Conservation (phyloP, 768 basidiomycete species). For the Hericium coralloides region DNA sequence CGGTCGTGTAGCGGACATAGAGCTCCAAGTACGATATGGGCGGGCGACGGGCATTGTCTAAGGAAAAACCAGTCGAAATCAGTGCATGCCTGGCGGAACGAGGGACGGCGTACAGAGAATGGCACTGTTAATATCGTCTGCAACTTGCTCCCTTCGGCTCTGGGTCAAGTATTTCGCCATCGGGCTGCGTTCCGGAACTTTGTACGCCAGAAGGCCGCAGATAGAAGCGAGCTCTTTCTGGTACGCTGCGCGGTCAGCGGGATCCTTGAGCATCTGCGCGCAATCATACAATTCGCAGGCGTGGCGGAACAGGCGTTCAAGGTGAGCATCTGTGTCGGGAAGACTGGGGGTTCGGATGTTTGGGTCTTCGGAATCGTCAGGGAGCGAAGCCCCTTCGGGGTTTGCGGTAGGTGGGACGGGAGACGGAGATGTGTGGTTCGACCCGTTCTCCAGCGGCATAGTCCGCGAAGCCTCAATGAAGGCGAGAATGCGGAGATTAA, state of each 20-base stretch:
- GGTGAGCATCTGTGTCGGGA: slow-evolving; percentile 30
- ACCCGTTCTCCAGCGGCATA: slow-evolving; percentile 41
- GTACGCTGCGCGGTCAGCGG: slow-evolving; percentile 52
- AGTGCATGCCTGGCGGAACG: background rate
- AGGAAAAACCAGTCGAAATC: background rate
- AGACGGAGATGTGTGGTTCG: slow-evolving; percentile 4
- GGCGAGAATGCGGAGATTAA: slow-evolving; percentile 81
- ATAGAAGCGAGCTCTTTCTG: slow-evolving; percentile 66
- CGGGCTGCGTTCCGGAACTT: slow-evolving; percentile 66
- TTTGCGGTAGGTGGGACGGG: slow-evolving; percentile 9
- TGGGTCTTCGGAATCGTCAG: slow-evolving; percentile 6
- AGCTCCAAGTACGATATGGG: slow-evolving; percentile 57
- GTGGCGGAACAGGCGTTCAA: slow-evolving; percentile 40
- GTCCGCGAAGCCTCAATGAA: slow-evolving; percentile 85
- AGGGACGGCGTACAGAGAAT: slow-evolving; percentile 64
- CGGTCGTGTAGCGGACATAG: slow-evolving; percentile 54
- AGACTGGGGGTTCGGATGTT: slow-evolving; percentile 19
- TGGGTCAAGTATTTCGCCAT: slow-evolving; percentile 69
- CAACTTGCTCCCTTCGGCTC: slow-evolving; percentile 70
- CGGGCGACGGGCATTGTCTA: slow-evolving; percentile 44
- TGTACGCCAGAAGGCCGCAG: slow-evolving; percentile 75
- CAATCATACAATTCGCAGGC: slow-evolving; percentile 63
- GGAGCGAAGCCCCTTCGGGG: slow-evolving; percentile 8
- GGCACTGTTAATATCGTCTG: slow-evolving; percentile 82
- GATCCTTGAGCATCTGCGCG: slow-evolving; percentile 44